These are phyloP conservation scores for Serendipita indica DNA, from an alignment of 768 basidiomycete species.

Conservation along the genomic window DNA sequence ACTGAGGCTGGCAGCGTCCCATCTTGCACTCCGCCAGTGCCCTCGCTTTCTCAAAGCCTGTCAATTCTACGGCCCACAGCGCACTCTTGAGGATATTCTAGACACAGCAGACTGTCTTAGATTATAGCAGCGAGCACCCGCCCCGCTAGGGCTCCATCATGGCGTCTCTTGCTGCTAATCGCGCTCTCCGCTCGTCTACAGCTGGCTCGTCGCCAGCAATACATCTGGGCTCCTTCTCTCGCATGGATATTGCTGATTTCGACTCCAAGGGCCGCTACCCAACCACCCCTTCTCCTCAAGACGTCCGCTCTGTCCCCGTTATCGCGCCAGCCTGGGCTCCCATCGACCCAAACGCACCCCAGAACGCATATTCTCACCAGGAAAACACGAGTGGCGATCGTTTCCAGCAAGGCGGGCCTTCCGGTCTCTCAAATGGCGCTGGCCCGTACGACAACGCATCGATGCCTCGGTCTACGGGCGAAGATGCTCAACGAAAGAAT, in stretches of 20 bases:
- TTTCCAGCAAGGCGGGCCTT: neutral
- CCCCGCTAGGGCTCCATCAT: neutral
- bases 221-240: slow-evolving; percentile 6
- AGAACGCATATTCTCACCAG: neutral
- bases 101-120: too few relatives aligned
- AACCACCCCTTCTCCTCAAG: slow-evolving; percentile 7
- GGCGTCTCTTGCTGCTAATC: neutral
- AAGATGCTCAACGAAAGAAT: neutral
- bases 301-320: neutral
- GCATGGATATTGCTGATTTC: slow-evolving; percentile 9
- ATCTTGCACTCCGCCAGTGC: neutral
- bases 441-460: neutral
- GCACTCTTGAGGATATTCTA: too few relatives aligned
- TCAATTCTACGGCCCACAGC: too few relatives aligned
- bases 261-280: slow-evolving; percentile 7
- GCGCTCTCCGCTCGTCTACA: neutral
- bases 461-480: neutral
- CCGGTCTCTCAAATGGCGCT: neutral
- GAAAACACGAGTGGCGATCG: neutral
- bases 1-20: neutral
- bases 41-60: neutral
- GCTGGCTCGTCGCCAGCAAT: neutral
- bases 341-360: neutral
- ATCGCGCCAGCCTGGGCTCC: neutral
- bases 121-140: too few relatives aligned